Percentiles rank a stretch among this genome's conserved stretches.
phyloP scores from a whole-genome alignment of 495 filamentous ascomycete genomes.

The Rostrohypoxylon terebratum region DNA sequence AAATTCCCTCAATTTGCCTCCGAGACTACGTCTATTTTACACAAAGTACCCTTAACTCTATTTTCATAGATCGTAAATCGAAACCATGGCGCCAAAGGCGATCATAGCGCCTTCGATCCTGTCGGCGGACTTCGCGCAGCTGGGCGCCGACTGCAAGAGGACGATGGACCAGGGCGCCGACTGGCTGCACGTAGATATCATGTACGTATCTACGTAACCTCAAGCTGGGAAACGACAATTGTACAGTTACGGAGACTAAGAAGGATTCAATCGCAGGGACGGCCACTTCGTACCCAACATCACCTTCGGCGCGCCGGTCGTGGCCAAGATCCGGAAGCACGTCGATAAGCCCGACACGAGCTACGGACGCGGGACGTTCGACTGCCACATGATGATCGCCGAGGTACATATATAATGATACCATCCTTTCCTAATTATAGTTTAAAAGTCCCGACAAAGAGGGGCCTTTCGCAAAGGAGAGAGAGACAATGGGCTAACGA shows the following conservation, averaged over 20 bases:
- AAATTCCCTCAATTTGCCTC: not conserved
- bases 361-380: constrained; percentile 87
- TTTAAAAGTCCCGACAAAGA: not conserved
- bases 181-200: constrained; percentile 93
- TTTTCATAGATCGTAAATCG: not conserved
- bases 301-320: constrained; percentile 92
- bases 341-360: constrained; percentile 68
- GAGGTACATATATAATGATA: constrained; percentile 75
- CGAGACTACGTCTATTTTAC: constrained; percentile 8
- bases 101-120: constrained; percentile 98
- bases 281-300: constrained; percentile 99
- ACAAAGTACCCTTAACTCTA: not conserved
- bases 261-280: constrained; percentile 62
- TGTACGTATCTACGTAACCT: constrained; percentile 59
- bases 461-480: not conserved
- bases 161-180: constrained; percentile 87
- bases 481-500: not conserved
- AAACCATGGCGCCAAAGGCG: constrained; percentile 82
- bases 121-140: constrained; percentile 90
- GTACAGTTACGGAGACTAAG: constrained; percentile 12
- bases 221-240: not conserved
- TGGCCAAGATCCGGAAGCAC: constrained; percentile 88
- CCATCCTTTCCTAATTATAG: not conserved
- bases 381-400: constrained; percentile 99
- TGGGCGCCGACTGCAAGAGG: constrained; percentile 83